phyloP scores from a whole-genome alignment of 2,329 filamentous ascomycete genomes.

The Cordyceps farinosa region DNA sequence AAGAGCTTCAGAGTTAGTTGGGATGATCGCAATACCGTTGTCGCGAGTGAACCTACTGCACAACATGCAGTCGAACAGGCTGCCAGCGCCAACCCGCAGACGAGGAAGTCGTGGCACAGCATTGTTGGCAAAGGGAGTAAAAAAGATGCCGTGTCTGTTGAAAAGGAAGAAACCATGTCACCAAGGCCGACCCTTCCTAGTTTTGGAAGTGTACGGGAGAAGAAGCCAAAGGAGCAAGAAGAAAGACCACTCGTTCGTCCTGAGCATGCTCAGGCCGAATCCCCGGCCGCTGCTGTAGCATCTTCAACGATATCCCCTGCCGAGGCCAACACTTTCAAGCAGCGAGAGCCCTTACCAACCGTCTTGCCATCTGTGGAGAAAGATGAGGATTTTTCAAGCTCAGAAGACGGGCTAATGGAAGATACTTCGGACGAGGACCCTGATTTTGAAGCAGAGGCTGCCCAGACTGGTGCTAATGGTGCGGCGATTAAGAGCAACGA shows the following conservation, averaged over 20 bases:
- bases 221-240: slow-evolving; percentile 49
- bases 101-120: slow-evolving; percentile 49
- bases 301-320: slow-evolving; percentile 17
- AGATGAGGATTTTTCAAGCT: slow-evolving; percentile 49
- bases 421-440: slow-evolving; percentile 18
- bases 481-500: not conserved
- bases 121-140: slow-evolving; percentile 46
- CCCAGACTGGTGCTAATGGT: slow-evolving; percentile 18
- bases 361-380: slow-evolving; percentile 68
- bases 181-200: slow-evolving; percentile 70
- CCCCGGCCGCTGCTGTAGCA: not conserved
- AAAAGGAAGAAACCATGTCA: slow-evolving; percentile 68
- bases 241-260: slow-evolving; percentile 59
- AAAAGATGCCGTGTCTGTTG: slow-evolving; percentile 43
- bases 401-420: slow-evolving; percentile 29
- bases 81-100: slow-evolving; percentile 33
- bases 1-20: slow-evolving; percentile 75
- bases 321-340: slow-evolving; percentile 27
- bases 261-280: slow-evolving; percentile 31
- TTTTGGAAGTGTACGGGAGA: slow-evolving; percentile 70
- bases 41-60: slow-evolving; percentile 47
- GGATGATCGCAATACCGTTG: slow-evolving; percentile 59
- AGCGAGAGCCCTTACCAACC: slow-evolving; percentile 60
- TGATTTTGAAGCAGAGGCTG: slow-evolving; percentile 3
- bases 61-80: slow-evolving; percentile 39